phyloP scores from a whole-genome alignment of 2,329 filamentous ascomycete genomes.

The Curvularia sp. region DNA sequence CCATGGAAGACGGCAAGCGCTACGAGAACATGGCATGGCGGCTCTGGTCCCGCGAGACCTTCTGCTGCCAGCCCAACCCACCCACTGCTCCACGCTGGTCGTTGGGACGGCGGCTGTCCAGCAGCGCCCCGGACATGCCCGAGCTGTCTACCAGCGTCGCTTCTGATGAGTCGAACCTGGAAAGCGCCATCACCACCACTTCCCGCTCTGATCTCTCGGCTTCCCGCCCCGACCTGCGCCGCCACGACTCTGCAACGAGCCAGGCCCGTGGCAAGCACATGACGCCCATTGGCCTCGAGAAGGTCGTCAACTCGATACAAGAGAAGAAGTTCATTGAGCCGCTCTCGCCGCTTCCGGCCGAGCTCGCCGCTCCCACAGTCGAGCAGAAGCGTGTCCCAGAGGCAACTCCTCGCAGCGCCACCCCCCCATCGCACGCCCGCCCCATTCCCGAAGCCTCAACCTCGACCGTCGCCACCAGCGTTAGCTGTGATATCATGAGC shows the following conservation, averaged over 20 bases:
- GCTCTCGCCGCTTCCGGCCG: conserved; percentile 57
- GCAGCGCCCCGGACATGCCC: conserved; percentile 46
- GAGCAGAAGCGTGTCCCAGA: conserved; percentile 20
- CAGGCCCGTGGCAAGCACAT: conserved; percentile 84
- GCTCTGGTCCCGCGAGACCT: conserved; percentile 91
- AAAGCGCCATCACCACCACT: conserved; percentile 55
- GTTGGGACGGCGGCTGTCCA: conserved; percentile 41
- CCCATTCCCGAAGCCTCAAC: conserved; percentile 65
- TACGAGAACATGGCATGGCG: conserved; percentile 95
- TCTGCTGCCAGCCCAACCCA: conserved; percentile 76
- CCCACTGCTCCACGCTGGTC: conserved; percentile 44
- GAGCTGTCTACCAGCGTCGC: conserved; percentile 58
- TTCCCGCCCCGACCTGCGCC: conserved; percentile 70
- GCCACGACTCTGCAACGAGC: conserved; percentile 73
- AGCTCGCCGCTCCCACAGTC: conserved; percentile 40
- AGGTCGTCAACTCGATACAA: conserved; percentile 92
- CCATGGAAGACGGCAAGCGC: conserved; percentile 88
- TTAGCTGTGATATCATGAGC: conserved; percentile 52
- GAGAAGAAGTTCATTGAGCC: conserved; percentile 76
- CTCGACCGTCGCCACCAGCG: conserved; percentile 61
- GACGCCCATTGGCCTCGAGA: conserved; percentile 89
- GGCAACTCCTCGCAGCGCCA: conserved; percentile 53
- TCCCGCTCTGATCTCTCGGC: conserved; percentile 58
- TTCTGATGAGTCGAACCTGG: conserved; percentile 53
- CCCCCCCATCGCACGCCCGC: conserved; percentile 50